Evolutionary conservation across 768 basidiomycete genomes (phyloP).

Genomic region (Naganishia vishniacii): DNA sequence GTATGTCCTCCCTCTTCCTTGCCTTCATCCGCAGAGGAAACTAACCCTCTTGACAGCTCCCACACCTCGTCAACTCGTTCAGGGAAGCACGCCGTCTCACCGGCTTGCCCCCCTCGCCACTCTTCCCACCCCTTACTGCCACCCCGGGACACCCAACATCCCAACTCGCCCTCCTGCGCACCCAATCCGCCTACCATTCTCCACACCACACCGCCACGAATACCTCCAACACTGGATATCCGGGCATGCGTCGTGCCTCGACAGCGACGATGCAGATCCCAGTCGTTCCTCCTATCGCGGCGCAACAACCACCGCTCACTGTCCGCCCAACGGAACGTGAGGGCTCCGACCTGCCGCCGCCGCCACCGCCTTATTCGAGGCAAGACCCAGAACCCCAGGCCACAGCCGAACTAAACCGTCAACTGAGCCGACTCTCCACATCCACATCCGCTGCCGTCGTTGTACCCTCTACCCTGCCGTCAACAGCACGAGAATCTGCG

Average conservation of each 20-base stretch:
- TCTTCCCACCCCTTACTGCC: conserved; percentile 26
- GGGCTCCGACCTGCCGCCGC: conserved; percentile 37
- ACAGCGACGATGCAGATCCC: neutral
- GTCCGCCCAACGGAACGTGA: conserved; percentile 21
- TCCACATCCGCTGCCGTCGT: neutral
- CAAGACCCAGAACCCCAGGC: conserved; percentile 46
- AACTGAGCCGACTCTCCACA: conserved; percentile 25
- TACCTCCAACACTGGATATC: neutral
- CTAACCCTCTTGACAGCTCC: conserved; percentile 24
- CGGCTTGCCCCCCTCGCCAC: conserved; percentile 34
- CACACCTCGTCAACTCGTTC: conserved; percentile 34
- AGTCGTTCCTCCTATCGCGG: neutral
- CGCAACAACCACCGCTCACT: conserved; percentile 6
- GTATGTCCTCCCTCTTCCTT: conserved; percentile 29
- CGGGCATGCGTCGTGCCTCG: conserved; percentile 6
- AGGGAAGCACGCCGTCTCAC: conserved; percentile 33
- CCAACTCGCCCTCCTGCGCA: conserved; percentile 8
- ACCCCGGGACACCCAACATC: conserved; percentile 25
- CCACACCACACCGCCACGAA: conserved; percentile 16
- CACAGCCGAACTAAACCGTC: conserved; percentile 39
- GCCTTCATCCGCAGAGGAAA: neutral
- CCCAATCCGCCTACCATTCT: conserved; percentile 10
- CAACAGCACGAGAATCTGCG: neutral
- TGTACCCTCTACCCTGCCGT: neutral
- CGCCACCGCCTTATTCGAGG: conserved; percentile 44